Conservation (phyloP, 2,329 filamentous ascomycete genomes). For the Fusarium nisikadoi region DNA sequence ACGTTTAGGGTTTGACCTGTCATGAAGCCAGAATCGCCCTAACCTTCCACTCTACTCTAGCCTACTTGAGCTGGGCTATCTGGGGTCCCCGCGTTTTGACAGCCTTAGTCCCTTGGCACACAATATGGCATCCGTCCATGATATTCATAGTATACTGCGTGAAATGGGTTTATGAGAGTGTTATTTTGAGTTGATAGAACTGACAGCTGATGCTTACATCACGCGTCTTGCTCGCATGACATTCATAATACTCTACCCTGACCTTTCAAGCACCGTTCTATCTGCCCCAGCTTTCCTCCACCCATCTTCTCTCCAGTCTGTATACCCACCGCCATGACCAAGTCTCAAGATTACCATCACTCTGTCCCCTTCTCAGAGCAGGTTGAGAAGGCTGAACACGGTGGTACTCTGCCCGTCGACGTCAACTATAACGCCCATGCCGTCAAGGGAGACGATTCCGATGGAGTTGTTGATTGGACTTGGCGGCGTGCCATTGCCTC, state of each 20-base stretch:
- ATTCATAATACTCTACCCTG: not conserved
- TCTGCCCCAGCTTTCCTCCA: fast-evolving
- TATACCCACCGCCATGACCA: not conserved
- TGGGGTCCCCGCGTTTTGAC: not conserved
- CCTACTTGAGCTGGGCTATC: not conserved
- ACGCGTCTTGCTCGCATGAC: too few relatives aligned
- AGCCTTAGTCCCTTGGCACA: not conserved
- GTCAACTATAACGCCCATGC: not conserved
- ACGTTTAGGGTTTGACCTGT: too few relatives aligned
- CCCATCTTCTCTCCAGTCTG: fast-evolving
- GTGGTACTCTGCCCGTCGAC: not conserved
- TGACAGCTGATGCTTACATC: too few relatives aligned
- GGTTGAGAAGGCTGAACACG: not conserved
- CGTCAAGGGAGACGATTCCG: not conserved
- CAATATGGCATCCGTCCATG: not conserved
- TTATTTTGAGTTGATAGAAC: too few relatives aligned
- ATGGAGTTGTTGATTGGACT: not conserved
- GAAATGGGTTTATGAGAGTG: too few relatives aligned
- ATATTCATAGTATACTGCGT: too few relatives aligned
- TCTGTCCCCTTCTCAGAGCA: not conserved
- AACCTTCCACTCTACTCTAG: too few relatives aligned
- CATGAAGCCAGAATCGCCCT: too few relatives aligned
- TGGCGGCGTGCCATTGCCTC: not conserved
- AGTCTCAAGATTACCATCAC: not conserved
- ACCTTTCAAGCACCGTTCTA: fast-evolving